phyloP scores from a whole-genome alignment of 2,329 filamentous ascomycete genomes.

The Cladorrhinum sp. region DNA sequence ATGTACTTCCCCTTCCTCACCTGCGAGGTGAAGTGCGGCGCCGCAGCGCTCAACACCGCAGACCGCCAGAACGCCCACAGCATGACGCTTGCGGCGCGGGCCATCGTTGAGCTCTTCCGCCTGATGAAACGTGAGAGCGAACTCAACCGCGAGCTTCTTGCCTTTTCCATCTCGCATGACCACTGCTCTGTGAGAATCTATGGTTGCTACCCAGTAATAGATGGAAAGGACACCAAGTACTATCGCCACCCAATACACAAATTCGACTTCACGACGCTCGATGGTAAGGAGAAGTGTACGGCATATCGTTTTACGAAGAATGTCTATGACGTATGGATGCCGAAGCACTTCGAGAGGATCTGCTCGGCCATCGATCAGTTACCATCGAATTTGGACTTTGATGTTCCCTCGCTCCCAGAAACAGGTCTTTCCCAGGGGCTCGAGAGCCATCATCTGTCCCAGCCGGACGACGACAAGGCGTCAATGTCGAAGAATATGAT shows the following conservation, averaged over 20 bases:
- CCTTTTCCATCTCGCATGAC: too few relatives aligned
- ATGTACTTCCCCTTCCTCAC: slow-evolving; percentile 52
- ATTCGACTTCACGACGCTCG: too few relatives aligned
- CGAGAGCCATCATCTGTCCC: too few relatives aligned
- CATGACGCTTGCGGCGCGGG: slow-evolving; percentile 38
- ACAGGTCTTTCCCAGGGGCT: slow-evolving; percentile 2
- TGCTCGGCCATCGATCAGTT: slow-evolving; percentile 12
- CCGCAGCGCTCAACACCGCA: slow-evolving; percentile 35
- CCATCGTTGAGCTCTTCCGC: slow-evolving; percentile 39
- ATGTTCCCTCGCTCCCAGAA: slow-evolving; percentile 4
- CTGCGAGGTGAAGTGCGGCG: slow-evolving; percentile 46
- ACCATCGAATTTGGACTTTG: slow-evolving; percentile 4
- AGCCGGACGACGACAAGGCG: too few relatives aligned
- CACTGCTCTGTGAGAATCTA: too few relatives aligned
- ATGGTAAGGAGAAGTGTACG: too few relatives aligned
- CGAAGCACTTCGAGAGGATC: slow-evolving; percentile 11
- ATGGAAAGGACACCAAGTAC: too few relatives aligned
- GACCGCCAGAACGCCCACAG: slow-evolving; percentile 41
- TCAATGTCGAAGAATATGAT: too few relatives aligned
- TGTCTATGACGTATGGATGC: not conserved
- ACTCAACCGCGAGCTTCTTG: too few relatives aligned
- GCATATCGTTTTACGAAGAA: too few relatives aligned
- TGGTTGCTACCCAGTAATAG: too few relatives aligned
- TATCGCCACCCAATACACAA: too few relatives aligned
- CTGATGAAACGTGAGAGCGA: not conserved